Percentiles rank a stretch among this genome's conserved stretches.
Conservation (phyloP, 139 green algal species). For the Chlamydomonas applanata region DNA sequence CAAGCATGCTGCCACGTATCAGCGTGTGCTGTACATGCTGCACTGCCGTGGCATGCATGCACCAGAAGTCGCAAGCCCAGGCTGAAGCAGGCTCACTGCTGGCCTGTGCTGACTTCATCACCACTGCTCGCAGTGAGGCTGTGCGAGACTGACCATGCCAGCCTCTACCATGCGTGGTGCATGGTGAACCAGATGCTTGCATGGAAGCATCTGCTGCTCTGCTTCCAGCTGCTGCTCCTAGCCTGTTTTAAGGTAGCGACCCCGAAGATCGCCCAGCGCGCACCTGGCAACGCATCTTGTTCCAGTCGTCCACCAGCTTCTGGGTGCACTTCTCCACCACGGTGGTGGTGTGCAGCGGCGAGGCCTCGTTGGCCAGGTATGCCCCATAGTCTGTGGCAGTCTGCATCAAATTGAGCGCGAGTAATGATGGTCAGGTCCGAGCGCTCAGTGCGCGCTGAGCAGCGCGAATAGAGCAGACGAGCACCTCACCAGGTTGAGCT, state of each 20-base stretch:
- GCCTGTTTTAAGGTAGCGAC: background rate
- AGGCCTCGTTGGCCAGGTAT: constrained; percentile 90
- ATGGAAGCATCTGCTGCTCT: background rate
- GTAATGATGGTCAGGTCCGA: background rate
- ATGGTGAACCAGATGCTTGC: background rate
- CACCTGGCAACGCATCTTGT: constrained; percentile 82
- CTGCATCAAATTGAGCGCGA: constrained; percentile 39
- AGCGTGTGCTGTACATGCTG: background rate
- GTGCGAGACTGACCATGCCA: too few relatives aligned
- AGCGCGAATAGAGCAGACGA: background rate
- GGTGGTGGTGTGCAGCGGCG: constrained; percentile 86
- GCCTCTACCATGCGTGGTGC: too few relatives aligned
- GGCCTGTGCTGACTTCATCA: too few relatives aligned
- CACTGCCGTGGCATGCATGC: background rate
- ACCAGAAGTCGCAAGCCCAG: background rate
- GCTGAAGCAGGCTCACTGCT: background rate
- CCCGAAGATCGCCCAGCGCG: background rate
- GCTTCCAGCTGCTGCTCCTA: background rate
- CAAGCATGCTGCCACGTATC: too few relatives aligned
- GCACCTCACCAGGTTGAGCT: constrained; percentile 90
- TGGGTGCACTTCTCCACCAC: constrained; percentile 95
- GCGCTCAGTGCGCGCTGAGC: background rate
- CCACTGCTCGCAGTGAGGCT: too few relatives aligned
- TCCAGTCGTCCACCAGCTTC: constrained; percentile 98
- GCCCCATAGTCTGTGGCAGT: constrained; percentile 88